Conservation (phyloP, 1,284 basidiomycete species). For the Ustilago loliicola region DNA sequence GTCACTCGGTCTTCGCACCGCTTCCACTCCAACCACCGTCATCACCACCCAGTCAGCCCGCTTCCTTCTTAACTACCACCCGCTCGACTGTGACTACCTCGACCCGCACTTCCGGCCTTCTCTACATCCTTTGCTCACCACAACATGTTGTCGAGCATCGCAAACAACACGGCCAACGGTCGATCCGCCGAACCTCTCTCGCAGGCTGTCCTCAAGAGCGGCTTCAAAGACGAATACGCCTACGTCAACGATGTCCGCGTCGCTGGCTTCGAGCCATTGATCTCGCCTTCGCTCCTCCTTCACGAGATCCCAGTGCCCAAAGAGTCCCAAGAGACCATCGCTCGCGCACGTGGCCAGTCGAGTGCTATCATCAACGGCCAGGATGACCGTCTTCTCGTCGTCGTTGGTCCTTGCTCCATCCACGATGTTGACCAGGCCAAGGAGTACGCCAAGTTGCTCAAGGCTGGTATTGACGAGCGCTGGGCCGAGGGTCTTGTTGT, state of each 20-base stretch:
- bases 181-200: conserved; percentile 46
- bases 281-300: conserved; percentile 63
- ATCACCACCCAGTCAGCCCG: neutral
- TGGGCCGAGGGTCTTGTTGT: conserved; percentile 80
- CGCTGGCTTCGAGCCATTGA: conserved; percentile 68
- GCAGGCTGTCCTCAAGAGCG: conserved; percentile 28
- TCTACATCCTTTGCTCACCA: neutral
- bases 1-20: neutral
- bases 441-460: conserved; percentile 80
- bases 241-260: conserved; percentile 67
- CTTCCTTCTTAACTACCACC: too few species aligned
- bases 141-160: conserved; percentile 44
- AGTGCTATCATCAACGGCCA: conserved; percentile 64
- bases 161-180: conserved; percentile 52
- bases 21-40: neutral
- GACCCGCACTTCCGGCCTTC: neutral
- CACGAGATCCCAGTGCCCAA: conserved; percentile 66
- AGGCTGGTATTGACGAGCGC: conserved; percentile 68
- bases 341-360: conserved; percentile 57
- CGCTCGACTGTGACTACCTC: neutral
- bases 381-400: conserved; percentile 69
- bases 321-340: conserved; percentile 60
- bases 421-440: conserved; percentile 89
- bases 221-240: conserved; percentile 42
- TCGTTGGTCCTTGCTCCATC: conserved; percentile 90